A percentile compares a stretch with the other conserved stretches of the same genome.
Conservation (phyloP, 805 yeast genomes). For the Yamadazyma olivae region DNA sequence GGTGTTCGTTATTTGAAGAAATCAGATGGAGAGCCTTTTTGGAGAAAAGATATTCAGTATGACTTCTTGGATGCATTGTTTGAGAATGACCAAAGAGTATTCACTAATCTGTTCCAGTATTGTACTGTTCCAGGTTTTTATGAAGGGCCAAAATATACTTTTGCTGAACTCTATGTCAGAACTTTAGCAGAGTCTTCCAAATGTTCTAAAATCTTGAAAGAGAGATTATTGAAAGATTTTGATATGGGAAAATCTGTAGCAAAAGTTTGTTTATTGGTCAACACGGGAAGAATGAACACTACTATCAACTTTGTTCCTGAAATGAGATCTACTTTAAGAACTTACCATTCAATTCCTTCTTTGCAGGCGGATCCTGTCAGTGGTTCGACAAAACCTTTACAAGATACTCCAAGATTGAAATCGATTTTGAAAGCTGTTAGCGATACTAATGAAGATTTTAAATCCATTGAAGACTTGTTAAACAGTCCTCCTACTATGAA, state of each 20-base stretch:
- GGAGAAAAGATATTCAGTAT: constrained; percentile 85
- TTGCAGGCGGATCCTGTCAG: constrained; percentile 65
- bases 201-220: constrained; percentile 79
- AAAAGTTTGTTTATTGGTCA: constrained; percentile 81
- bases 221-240: constrained; percentile 62
- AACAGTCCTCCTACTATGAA: constrained; percentile 26
- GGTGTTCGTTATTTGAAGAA: constrained; percentile 71
- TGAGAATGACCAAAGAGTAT: constrained; percentile 59
- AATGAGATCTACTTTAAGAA: constrained; percentile 89
- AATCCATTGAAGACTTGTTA: constrained; percentile 45
- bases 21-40: constrained; percentile 87
- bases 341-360: constrained; percentile 91
- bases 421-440: constrained; percentile 85
- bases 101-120: constrained; percentile 58
- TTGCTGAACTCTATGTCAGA: constrained; percentile 78
- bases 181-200: constrained; percentile 80
- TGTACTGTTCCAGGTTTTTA: constrained; percentile 35
- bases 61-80: constrained; percentile 69
- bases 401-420: constrained; percentile 92
- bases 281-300: constrained; percentile 91
- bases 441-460: constrained; percentile 55
- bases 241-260: constrained; percentile 68
- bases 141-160: constrained; percentile 54
- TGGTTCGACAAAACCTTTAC: constrained; percentile 63
- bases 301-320: constrained; percentile 93